Conservation (phyloP, 306 rosid genomes). For the Begonia peltatifolia region DNA sequence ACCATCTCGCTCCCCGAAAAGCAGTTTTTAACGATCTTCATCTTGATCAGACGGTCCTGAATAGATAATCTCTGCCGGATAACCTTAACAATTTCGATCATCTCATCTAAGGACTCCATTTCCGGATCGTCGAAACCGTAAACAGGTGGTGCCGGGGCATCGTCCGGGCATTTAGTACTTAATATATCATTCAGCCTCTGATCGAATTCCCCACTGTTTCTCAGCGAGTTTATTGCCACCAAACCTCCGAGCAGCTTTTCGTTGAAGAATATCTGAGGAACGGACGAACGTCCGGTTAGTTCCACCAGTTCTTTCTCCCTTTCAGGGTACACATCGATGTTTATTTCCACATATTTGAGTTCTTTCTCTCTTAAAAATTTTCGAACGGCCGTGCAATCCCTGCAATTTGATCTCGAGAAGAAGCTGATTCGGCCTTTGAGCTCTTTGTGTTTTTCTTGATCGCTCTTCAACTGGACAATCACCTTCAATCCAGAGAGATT, state of each 20-base stretch:
- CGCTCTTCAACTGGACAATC: constrained; percentile 29
- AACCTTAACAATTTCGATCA: constrained; percentile 32
- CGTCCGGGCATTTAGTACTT: constrained; percentile 29
- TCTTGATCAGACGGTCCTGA: constrained; percentile 64
- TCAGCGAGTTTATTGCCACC: constrained; percentile 59
- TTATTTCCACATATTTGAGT: constrained; percentile 55
- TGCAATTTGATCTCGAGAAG: constrained; percentile 70
- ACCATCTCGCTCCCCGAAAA: constrained; percentile 66
- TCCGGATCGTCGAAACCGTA: constrained; percentile 47
- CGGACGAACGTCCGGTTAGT: constrained; percentile 45
- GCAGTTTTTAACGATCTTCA: constrained; percentile 69
- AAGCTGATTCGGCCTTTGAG: constrained; percentile 71
- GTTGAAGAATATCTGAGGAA: constrained; percentile 91
- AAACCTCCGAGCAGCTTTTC: constrained; percentile 76
- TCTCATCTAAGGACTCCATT: constrained; percentile 36
- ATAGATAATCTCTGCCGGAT: constrained; percentile 51
- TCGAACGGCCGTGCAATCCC: constrained; percentile 85
- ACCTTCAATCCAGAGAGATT: constrained; percentile 57
- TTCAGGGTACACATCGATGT: constrained; percentile 63
- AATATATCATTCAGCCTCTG: constrained; percentile 42
- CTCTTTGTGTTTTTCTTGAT: constrained; percentile 4
- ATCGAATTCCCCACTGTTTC: constrained; percentile 75
- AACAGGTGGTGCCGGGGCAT: constrained; percentile 49
- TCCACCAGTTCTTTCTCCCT: constrained; percentile 57
- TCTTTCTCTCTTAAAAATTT: constrained; percentile 48